phyloP scores from a whole-genome alignment of 345 rosid genomes.

The Eucalyptus regnans region DNA sequence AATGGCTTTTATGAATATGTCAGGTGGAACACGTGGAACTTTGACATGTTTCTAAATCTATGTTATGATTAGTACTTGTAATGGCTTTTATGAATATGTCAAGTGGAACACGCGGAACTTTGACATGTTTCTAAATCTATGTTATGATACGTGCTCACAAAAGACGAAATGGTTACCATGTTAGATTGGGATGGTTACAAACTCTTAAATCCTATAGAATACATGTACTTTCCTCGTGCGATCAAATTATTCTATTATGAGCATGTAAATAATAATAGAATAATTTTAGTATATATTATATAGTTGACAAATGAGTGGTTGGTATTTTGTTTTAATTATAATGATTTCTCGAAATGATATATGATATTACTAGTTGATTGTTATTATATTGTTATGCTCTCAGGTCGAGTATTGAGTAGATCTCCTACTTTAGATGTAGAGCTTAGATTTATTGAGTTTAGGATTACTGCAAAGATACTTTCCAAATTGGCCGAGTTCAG shows the following conservation, averaged over 20 bases:
- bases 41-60: not conserved
- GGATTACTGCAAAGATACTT: not conserved
- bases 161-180: not conserved
- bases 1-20: not conserved
- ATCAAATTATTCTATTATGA: too few species aligned
- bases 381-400: not conserved
- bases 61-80: not conserved
- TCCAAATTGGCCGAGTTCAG: not conserved
- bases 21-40: not conserved
- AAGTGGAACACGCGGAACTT: rapidly evolving
- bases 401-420: not conserved
- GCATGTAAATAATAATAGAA: not conserved
- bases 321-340: not conserved
- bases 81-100: not conserved
- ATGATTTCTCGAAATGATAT: not conserved
- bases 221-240: not conserved
- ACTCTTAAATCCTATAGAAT: not conserved
- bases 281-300: not conserved
- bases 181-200: not conserved
- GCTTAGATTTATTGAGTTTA: not conserved
- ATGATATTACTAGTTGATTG: not conserved
- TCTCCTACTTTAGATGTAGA: not conserved
- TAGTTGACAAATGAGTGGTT: not conserved
- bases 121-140: not conserved
- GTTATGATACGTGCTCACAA: not conserved